Evolutionary conservation across 805 yeast genomes (phyloP), one percentile per base, ranked within the genome.

Genomic region (Starmerella stellata): DNA sequence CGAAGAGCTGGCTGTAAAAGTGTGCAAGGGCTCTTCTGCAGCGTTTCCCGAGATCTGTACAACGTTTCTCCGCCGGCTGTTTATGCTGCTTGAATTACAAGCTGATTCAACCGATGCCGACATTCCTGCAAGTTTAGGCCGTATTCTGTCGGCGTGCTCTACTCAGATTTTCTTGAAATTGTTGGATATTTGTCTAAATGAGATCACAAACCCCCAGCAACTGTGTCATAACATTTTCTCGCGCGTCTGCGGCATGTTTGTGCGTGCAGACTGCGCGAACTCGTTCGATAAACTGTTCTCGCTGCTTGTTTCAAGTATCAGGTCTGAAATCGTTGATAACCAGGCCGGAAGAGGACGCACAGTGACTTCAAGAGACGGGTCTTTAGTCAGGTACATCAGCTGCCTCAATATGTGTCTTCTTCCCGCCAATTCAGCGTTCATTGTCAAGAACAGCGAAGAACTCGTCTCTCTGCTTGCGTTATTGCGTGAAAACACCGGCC

Each of bases 321-420:
- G 64, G 28, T 71, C 66, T 25, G 93, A 87, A 52, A 64, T 87
- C 17, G 60, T 61, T 9, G 80, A 75, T 46, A 78, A 85, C 45
- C 78, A 73, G 2, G 95, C 95, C 0, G 96, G 95, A 3, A 58
- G 69, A 1, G 61, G 74, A 0, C 68, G 94, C 53, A 67, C 56
- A 31, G 64, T 78, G 20, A 64, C 74, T 21, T 79, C 79, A n/a
- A 66, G 83, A 31, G 96, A 90, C 56, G 76, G 75, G 23, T 69
- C 75, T 16, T 58, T 90, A 7, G 72, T 72, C 23, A 72, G 93
- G 72, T 70, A 75, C 51, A 54, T 80, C 24, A 67, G 75, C 3
- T 69, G 82, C 2, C 56, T 85, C 32, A 73, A 75, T 51, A 85
- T 81, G 52, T 63, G 75, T 20, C 55, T 78, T 30, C 72, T 82